Evolutionary conservation across 2,329 filamentous ascomycete genomes (phyloP), one percentile per base, ranked within the genome.

Genomic region (Neopestalotiopsis sp.): DNA sequence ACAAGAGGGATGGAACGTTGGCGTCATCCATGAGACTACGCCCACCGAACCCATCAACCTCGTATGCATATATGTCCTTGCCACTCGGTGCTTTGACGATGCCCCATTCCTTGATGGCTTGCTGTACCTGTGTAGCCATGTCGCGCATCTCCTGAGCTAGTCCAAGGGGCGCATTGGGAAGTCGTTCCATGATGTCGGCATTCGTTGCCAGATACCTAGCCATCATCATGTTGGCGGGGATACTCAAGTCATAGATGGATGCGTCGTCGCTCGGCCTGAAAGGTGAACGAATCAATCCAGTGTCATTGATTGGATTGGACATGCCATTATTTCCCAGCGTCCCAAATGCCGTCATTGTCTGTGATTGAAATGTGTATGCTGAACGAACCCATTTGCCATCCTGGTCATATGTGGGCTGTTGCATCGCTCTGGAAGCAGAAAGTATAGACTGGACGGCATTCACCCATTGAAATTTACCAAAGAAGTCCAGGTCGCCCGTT

Each of bases 261-360:
- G 92, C 89, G 77, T 95, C 93, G 79, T 95, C 93, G 69, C 90
- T 93, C 2, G 93, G 93, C 2, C 93, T 86, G 82, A 95, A 95
- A 3, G 92, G 91, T 71, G 90, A 93, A 70, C 93, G 88, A 66
- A 95, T 86, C 28, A 95, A 84, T 0, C 91, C 92, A n/a, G 80
- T 82, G 0, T 92, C 93, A 38, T 88, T 90, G 5, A 94, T 84
- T 0, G 93, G 93, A 74, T 94, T 94, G 12, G 92, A 92, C 42
- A 89, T 83, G 4, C 93, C 93, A 0, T 78, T 80, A 40, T 95
- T 88, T 68, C 83, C 85, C 24, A 95, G 85, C 0, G 93, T 95
- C 78, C 95, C 93, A 0, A 92, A 94, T 24, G 90, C 91, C 4
- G 86, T 81, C 58, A 86, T 89, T 2, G 91, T 94, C 42, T 83